These are phyloP conservation scores for Fulvia fulva DNA, from an alignment of 2,329 filamentous ascomycete species.

Conservation along the genomic window DNA sequence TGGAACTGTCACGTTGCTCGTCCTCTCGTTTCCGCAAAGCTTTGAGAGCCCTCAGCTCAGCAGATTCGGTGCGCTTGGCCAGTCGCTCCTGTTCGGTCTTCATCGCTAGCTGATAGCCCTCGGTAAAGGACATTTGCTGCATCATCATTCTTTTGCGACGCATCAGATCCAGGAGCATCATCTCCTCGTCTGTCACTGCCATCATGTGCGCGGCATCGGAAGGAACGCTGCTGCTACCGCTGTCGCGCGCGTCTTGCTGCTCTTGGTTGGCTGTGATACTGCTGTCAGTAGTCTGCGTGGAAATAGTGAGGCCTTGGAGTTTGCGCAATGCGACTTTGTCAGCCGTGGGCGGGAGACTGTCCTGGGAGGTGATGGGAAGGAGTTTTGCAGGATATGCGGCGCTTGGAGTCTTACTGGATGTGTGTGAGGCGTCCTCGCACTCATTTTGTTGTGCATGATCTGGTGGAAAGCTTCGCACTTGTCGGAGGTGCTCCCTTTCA, in stretches of 20 bases:
- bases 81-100: constrained; percentile 32
- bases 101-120: constrained; percentile 36
- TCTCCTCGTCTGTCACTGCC: constrained; percentile 49
- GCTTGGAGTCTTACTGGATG: constrained; percentile 10
- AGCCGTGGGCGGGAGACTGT: background rate
- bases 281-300: constrained; percentile 9
- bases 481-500: background rate
- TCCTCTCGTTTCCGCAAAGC: constrained; percentile 20
- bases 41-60: constrained; percentile 24
- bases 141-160: constrained; percentile 47
- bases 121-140: constrained; percentile 39
- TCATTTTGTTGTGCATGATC: background rate
- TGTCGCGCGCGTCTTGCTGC: background rate
- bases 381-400: constrained; percentile 4
- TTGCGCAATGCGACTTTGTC: constrained; percentile 13
- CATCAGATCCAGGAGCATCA: constrained; percentile 48
- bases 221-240: background rate
- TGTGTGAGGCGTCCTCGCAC: constrained; percentile 1
- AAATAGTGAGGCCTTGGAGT: constrained; percentile 15
- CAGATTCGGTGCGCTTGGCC: constrained; percentile 18
- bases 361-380: background rate
- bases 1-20: constrained; percentile 17
- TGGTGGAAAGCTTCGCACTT: background rate
- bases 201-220: constrained; percentile 32
- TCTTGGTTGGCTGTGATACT: constrained; percentile 6